phyloP scores from a whole-genome alignment of 441 rosid genomes.

The Gossypium schwendimanii region DNA sequence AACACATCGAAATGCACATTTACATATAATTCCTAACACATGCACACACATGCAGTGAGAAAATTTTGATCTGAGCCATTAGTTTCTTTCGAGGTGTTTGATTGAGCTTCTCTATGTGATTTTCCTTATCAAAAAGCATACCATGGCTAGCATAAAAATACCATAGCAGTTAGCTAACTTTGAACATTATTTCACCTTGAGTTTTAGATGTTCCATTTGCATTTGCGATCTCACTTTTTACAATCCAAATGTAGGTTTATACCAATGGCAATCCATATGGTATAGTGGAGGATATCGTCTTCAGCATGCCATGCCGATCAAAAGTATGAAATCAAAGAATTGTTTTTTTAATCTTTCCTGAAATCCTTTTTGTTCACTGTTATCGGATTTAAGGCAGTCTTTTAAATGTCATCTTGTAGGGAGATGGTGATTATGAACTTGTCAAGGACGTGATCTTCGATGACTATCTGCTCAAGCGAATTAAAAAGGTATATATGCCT shows the following conservation, averaged over 20 bases:
- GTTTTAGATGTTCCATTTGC: neutral
- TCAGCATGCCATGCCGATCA: constrained; percentile 97
- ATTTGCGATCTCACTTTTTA: constrained; percentile 7
- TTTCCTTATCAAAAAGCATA: neutral
- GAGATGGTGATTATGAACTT: constrained; percentile 91
- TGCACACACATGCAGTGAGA: neutral
- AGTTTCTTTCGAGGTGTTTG: neutral
- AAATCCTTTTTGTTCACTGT: neutral
- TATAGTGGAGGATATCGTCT: constrained; percentile 71
- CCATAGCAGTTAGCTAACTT: neutral
- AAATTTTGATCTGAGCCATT: neutral
- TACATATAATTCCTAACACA: neutral
- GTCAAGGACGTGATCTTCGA: constrained; percentile 76
- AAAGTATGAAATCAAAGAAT: constrained; percentile 28
- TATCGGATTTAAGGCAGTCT: neutral
- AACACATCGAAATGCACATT: neutral
- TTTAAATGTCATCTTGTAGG: constrained; percentile 34
- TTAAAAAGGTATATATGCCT: constrained; percentile 48
- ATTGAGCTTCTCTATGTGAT: neutral
- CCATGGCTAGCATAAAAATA: neutral
- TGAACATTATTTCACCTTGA: neutral
- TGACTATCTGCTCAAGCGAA: constrained; percentile 66
- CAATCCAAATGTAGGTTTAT: constrained; percentile 51
- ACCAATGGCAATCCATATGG: constrained; percentile 84
- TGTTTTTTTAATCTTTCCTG: neutral